phyloP scores from a whole-genome alignment of 1,284 basidiomycete genomes.

The Puccinia sorghi region DNA sequence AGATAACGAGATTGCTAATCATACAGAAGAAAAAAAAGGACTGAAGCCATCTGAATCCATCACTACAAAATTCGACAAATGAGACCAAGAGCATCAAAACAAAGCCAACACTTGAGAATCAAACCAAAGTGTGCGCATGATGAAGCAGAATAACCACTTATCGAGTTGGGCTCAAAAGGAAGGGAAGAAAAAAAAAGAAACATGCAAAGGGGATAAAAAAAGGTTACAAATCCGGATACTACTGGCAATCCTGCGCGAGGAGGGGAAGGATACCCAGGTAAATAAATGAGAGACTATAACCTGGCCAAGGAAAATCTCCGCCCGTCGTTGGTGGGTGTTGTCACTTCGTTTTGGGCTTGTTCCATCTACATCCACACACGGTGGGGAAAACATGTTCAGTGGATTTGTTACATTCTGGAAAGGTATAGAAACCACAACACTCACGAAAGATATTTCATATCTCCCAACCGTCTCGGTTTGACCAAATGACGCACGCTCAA shows the following conservation, averaged over 20 bases:
- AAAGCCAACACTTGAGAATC: neutral
- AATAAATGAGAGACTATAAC: no score
- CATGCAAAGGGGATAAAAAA: no score
- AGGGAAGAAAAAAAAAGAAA: neutral
- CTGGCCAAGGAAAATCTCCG: neutral
- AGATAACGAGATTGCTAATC: no score
- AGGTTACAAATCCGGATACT: no score
- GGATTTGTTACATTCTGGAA: no score
- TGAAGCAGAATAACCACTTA: neutral
- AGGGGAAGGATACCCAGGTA: no score
- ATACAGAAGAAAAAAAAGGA: no score
- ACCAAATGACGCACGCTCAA: conserved; percentile 90
- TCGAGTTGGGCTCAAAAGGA: neutral
- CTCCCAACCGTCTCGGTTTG: conserved; percentile 75
- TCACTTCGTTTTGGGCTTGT: conserved; percentile 38
- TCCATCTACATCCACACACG: conserved; percentile 16
- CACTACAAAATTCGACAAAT: no score
- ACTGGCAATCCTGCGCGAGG: no score
- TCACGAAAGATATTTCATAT: conserved; percentile 57
- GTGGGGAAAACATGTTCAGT: no score
- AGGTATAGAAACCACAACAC: neutral
- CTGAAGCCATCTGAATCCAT: no score
- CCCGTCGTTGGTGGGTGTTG: neutral
- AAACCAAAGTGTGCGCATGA: neutral
- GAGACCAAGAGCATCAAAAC: neutral